A percentile compares a stretch with the other conserved stretches of the same genome.
Conservation (phyloP, 495 filamentous ascomycete species). For the Aspergillus haitiensis region DNA sequence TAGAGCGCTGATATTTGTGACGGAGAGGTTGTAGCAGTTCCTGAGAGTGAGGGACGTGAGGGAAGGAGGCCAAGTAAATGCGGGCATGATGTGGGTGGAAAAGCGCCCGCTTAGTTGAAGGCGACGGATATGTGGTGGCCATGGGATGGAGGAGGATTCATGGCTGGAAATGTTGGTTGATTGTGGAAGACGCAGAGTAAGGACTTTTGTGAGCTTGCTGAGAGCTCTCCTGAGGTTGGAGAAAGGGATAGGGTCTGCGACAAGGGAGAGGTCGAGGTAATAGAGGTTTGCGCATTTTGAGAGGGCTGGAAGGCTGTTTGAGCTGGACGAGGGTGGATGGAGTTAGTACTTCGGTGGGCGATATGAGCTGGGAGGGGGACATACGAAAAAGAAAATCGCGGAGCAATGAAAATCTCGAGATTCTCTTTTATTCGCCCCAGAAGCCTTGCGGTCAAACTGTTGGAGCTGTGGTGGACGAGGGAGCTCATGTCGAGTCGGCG, state of each 20-base stretch:
- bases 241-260: constrained; percentile 55
- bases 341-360: background rate
- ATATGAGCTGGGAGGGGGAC: constrained; percentile 14
- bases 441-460: constrained; percentile 64
- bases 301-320: constrained; percentile 64
- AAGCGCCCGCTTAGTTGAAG: constrained; percentile 36
- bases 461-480: constrained; percentile 65
- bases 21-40: constrained; percentile 33
- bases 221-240: constrained; percentile 54
- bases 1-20: constrained; percentile 25
- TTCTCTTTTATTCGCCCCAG: constrained; percentile 57
- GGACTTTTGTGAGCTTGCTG: constrained; percentile 47
- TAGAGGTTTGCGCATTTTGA: constrained; percentile 59
- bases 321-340: constrained; percentile 23
- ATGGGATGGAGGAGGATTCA: constrained; percentile 13
- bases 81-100: constrained; percentile 20
- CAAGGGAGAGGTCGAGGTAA: constrained; percentile 59
- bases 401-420: constrained; percentile 63
- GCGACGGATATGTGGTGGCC: constrained; percentile 26
- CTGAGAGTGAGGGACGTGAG: constrained; percentile 30
- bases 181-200: constrained; percentile 56
- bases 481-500: constrained; percentile 55
- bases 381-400: constrained; percentile 62
- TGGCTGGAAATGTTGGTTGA: constrained; percentile 37
- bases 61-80: constrained; percentile 35